These are phyloP conservation scores for Fraxinus angustifolia DNA, from an alignment of 305 asterid species.

Conservation along the genomic window DNA sequence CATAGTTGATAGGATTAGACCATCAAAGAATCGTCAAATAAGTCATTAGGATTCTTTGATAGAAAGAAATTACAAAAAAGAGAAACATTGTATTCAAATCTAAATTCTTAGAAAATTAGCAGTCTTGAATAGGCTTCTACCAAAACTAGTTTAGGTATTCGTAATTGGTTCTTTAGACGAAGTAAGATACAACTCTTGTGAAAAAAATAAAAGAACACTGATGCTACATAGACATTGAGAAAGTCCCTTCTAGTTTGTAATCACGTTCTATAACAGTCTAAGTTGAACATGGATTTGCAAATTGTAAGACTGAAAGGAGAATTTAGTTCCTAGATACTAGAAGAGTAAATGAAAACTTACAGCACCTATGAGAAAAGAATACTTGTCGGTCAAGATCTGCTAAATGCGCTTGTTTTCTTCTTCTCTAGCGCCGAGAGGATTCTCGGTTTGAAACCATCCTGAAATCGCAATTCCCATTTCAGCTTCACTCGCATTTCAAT, in stretches of 20 bases:
- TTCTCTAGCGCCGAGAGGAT: constrained; percentile 78
- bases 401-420: constrained; percentile 79
- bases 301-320: not conserved
- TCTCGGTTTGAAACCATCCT: constrained; percentile 87
- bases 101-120: not conserved
- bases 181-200: too few relatives aligned
- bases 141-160: not conserved
- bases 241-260: too few relatives aligned
- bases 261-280: too few relatives aligned
- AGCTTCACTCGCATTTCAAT: not conserved
- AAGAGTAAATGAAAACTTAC: too few relatives aligned
- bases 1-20: too few relatives aligned
- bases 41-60: too few relatives aligned
- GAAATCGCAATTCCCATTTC: constrained; percentile 15
- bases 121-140: not conserved
- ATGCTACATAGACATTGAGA: too few relatives aligned
- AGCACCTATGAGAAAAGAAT: not conserved
- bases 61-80: not conserved
- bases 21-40: too few relatives aligned
- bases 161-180: not conserved
- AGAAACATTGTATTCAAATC: not conserved
- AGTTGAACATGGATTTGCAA: not conserved
- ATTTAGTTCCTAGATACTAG: not conserved
- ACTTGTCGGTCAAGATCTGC: constrained; percentile 79
- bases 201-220: too few relatives aligned